Evolutionary conservation across 176 grass and related monocot genomes (phyloP), one percentile per base, ranked within the genome.

Genomic region (Eragrostis curvula): DNA sequence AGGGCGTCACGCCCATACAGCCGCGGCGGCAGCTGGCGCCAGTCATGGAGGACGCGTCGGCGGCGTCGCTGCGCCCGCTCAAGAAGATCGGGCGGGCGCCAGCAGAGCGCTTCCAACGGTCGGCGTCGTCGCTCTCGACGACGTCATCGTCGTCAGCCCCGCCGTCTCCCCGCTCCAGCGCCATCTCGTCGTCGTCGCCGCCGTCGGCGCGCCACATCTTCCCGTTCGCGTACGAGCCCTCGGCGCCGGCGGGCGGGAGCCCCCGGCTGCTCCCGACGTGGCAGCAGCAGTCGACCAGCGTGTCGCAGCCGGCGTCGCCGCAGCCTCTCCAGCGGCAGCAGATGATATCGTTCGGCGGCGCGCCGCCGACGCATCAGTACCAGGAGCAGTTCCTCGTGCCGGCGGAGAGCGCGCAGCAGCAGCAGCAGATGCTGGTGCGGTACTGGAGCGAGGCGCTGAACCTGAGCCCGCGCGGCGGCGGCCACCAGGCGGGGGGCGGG

Each of bases 391-490:
- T 87, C 44, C 16, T 86, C 58, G 63, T 52, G 12, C 64, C 78
- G 24, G 91, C 70, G 24, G 91, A 91, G 77, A 49, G 60, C 79
- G 12, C 67, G 56, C 71, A 63, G 61, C 84, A 83, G 50, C 84
- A 89, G 17, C 87, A 87, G 18, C 89, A 90, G 55, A 70, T 85
- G n/a, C 82, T 94, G 72, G 68, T 92, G 24, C 79, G 84, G 53
- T 92, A 89, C 73, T 94, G 90, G 95, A 94, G 86, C 82, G 92
- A 91, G 66, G 86, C 90, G 65, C 73, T 98, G 53, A 95, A 98
- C 90, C 90, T 94, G 68, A 94, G 90, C 85, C 90, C 92, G 21
- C 92, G 95, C 49, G 78, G 84, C n/a, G 83, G 90, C 25, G 77
- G 75, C 21, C 74, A 85, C 15, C 68, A 25, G 49, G 88, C 67